These are phyloP conservation scores for Cladosporium austrohemisphaericum DNA, from an alignment of 2,329 filamentous ascomycete species.

Conservation along the genomic window DNA sequence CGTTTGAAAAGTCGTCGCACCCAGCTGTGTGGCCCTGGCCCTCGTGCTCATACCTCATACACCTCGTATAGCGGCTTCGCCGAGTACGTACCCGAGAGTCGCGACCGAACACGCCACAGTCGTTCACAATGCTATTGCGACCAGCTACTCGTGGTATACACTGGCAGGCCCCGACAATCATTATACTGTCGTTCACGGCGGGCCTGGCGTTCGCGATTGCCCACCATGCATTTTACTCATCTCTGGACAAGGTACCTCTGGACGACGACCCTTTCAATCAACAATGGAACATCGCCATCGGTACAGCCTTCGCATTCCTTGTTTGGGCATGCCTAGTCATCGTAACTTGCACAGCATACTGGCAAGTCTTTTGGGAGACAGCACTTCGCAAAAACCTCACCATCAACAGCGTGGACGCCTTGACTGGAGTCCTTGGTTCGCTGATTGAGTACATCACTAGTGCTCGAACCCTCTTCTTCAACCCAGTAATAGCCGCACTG, in stretches of 20 bases:
- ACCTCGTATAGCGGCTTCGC: not conserved
- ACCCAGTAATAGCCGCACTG: not conserved
- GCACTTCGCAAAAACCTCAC: constrained; percentile 7
- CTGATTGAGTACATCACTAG: not conserved
- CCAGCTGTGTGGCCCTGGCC: not conserved
- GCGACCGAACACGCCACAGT: no score
- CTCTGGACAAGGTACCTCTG: not conserved
- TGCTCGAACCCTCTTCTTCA: not conserved
- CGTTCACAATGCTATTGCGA: not conserved
- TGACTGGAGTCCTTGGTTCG: not conserved
- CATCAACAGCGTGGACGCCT: not conserved
- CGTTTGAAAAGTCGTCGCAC: not conserved
- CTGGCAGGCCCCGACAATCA: constrained; percentile 14
- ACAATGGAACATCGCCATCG: constrained; percentile 17
- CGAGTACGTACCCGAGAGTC: no score
- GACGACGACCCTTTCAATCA: constrained; percentile 18
- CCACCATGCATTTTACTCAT: constrained; percentile 22
- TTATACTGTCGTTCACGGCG: constrained; percentile 9
- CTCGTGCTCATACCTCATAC: not conserved
- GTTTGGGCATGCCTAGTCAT: not conserved
- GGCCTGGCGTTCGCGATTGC: constrained; percentile 17
- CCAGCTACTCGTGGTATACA: not conserved
- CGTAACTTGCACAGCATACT: not conserved
- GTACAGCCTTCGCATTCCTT: not conserved
- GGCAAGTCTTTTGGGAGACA: constrained; percentile 16